Conservation (phyloP, 2,329 filamentous ascomycete genomes). For the Claviceps sorghi region DNA sequence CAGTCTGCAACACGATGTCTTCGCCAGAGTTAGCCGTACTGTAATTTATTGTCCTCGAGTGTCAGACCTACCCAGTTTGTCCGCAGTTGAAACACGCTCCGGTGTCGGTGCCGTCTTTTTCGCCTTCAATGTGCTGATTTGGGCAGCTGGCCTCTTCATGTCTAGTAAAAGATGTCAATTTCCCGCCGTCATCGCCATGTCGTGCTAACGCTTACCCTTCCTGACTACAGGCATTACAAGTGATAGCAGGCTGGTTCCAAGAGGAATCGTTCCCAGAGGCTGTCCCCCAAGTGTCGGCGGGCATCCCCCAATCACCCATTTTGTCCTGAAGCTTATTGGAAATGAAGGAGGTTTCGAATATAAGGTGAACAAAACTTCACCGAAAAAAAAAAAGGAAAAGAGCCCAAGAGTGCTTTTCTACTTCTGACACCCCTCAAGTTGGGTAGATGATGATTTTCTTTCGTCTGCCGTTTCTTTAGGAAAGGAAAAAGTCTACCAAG, state of each 20-base stretch:
- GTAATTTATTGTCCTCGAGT: background rate
- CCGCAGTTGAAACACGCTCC: constrained; percentile 24
- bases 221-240: constrained; percentile 4
- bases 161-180: background rate
- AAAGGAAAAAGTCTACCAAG: background rate
- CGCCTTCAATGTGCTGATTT: constrained; percentile 3
- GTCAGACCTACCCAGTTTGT: constrained; percentile 18
- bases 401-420: too few species aligned
- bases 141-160: constrained; percentile 6
- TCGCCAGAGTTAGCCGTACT: constrained; percentile 2
- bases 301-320: constrained; percentile 3
- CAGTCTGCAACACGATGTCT: constrained; percentile 23
- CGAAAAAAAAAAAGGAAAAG: background rate
- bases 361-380: background rate
- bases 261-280: background rate
- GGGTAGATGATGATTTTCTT: background rate
- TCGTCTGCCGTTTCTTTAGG: too few species aligned
- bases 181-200: background rate
- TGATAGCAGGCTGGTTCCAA: constrained; percentile 2
- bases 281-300: constrained; percentile 3
- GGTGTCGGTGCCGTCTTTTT: constrained; percentile 6
- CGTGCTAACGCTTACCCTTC: constrained; percentile 4
- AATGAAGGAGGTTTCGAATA: background rate
- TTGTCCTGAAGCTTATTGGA: background rate
- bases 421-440: background rate